Percentiles rank a stretch among this genome's conserved stretches.
Conservation (phyloP, 345 rosid species). For the Acer saccharum region DNA sequence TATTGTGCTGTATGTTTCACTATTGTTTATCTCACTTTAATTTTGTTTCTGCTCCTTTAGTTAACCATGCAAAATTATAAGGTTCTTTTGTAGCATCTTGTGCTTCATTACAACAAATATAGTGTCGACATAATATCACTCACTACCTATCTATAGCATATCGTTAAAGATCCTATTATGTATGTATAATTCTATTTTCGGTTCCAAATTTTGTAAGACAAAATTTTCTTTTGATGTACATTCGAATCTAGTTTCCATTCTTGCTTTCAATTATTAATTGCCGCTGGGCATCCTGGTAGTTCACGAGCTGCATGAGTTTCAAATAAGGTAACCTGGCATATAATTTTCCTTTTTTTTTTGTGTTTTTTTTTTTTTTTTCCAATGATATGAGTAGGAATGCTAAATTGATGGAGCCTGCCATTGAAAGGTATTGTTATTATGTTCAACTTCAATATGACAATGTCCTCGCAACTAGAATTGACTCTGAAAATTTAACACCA, state of each 20-base stretch:
- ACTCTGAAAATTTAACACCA: background rate
- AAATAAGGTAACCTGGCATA: too few species aligned
- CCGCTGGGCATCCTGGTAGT: background rate
- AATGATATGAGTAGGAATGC: too few species aligned
- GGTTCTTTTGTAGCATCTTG: background rate
- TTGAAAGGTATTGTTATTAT: too few species aligned
- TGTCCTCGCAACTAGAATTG: background rate
- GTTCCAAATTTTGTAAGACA: background rate
- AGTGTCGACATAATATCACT: background rate
- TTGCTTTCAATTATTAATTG: background rate
- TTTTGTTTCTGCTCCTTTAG: conserved; percentile 3
- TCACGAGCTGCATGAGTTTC: background rate
- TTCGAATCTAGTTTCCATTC: background rate
- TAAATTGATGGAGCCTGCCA: too few species aligned
- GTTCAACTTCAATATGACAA: too few species aligned
- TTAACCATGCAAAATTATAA: conserved; percentile 18
- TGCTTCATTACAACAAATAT: conserved; percentile 5
- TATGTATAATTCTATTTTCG: background rate
- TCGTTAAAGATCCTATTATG: background rate
- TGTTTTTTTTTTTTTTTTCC: too few species aligned
- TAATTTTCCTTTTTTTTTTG: too few species aligned
- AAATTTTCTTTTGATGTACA: too few species aligned
- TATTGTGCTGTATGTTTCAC: background rate
- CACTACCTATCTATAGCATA: background rate
- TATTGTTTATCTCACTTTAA: conserved; percentile 5